phyloP scores from a whole-genome alignment of 257 asterid species.

The Gardenia jasminoides region DNA sequence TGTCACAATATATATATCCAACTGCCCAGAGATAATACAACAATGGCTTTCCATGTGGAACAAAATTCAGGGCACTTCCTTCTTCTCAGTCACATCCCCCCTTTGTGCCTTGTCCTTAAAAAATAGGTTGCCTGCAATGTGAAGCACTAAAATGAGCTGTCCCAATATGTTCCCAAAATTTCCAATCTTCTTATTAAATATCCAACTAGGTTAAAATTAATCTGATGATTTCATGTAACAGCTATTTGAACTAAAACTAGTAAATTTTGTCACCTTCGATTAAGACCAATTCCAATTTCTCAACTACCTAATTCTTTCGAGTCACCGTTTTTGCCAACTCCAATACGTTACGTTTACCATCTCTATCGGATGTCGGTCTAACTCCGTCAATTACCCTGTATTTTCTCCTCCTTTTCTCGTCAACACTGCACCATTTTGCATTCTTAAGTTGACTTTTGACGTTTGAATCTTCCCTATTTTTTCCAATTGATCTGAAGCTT shows the following conservation, averaged over 20 bases:
- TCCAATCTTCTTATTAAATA: not conserved
- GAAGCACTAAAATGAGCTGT: not conserved
- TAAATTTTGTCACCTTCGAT: not conserved
- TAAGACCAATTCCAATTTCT: slow-evolving; percentile 10
- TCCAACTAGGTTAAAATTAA: too few species aligned
- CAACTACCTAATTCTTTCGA: slow-evolving; percentile 11
- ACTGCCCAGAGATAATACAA: not conserved
- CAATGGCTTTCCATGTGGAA: not conserved
- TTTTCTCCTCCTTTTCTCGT: slow-evolving; percentile 2
- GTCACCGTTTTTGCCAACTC: not conserved
- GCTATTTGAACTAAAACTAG: too few species aligned
- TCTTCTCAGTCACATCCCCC: not conserved
- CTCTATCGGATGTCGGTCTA: slow-evolving; percentile 23
- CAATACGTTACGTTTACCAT: slow-evolving; percentile 1
- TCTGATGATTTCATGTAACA: too few species aligned
- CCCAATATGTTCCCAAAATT: not conserved
- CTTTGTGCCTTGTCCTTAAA: not conserved
- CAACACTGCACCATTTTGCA: not conserved
- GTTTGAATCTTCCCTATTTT: not conserved
- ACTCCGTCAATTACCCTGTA: slow-evolving; percentile 15
- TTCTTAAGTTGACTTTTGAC: slow-evolving; percentile 26
- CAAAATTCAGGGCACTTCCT: not conserved
- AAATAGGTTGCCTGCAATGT: not conserved
- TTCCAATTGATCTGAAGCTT: not conserved
- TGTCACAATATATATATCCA: not conserved